Conservation (phyloP, 352 stramenopile species). For the Globisporangium yorkense region DNA sequence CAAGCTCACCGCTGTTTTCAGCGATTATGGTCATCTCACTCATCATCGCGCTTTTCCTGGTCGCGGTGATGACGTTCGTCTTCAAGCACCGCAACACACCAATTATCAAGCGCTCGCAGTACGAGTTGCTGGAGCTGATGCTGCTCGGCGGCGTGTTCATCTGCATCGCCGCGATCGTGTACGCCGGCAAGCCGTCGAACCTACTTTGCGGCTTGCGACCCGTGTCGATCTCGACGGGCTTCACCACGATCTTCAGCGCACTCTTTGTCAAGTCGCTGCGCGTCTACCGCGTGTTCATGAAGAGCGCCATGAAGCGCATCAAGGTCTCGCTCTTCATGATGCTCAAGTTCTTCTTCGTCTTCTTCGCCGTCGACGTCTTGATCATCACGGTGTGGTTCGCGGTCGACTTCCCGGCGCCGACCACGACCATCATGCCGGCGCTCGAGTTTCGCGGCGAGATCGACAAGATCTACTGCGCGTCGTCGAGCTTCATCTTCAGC, state of each 20-base stretch:
- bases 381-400: conserved; percentile 23
- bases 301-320: conserved; percentile 22
- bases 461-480: conserved; percentile 7
- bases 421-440: neutral
- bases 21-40: conserved; percentile 15
- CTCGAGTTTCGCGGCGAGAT: conserved; percentile 11
- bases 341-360: conserved; percentile 20
- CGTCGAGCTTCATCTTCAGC: conserved; percentile 25
- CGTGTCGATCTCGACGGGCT: conserved; percentile 18
- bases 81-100: conserved; percentile 17
- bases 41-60: conserved; percentile 6
- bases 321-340: conserved; percentile 21
- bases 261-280: conserved; percentile 31
- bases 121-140: conserved; percentile 21
- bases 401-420: conserved; percentile 19
- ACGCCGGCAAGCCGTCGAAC: conserved; percentile 16
- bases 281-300: conserved; percentile 31
- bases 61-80: conserved; percentile 19
- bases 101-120: conserved; percentile 40
- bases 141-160: conserved; percentile 25
- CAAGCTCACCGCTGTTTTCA: conserved; percentile 5
- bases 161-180: conserved; percentile 17
- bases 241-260: conserved; percentile 26
- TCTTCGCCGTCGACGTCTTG: conserved; percentile 21
- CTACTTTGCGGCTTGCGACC: conserved; percentile 18